A percentile compares a stretch with the other conserved stretches of the same genome.
Conservation (phyloP, 805 yeast species). For the Lachancea lanzarotensis region DNA sequence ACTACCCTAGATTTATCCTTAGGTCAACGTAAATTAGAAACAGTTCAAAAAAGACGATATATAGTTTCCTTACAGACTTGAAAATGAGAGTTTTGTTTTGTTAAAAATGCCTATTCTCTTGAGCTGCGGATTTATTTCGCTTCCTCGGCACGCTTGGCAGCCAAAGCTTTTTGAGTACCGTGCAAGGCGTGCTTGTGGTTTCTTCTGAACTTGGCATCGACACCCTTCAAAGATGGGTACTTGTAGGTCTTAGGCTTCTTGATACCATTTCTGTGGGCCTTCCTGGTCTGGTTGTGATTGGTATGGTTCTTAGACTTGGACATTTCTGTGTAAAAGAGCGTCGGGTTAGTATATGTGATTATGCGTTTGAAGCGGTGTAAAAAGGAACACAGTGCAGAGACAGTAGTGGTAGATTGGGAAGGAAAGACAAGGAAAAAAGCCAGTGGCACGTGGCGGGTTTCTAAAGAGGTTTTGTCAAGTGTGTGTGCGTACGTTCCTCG, state of each 20-base stretch:
- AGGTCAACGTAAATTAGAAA: constrained; percentile 1
- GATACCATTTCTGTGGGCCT: constrained; percentile 99
- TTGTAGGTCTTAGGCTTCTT: constrained; percentile 98
- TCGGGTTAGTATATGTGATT: constrained; percentile 5
- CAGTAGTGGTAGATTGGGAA: neutral
- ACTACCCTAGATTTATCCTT: neutral
- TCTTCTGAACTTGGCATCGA: constrained; percentile 98
- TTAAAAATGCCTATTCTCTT: neutral
- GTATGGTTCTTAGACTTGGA: constrained; percentile 99
- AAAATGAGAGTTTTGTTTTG: neutral
- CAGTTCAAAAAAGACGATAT: neutral
- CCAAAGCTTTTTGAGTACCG: constrained; percentile 93
- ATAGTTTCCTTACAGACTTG: neutral
- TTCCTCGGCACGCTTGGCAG: constrained; percentile 64
- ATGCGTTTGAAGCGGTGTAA: no score
- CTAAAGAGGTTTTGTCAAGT: no score
- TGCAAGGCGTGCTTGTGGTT: constrained; percentile 99
- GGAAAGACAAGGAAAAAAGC: no score
- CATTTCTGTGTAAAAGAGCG: constrained; percentile 48
- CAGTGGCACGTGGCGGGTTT: no score
- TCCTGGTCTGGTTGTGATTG: constrained; percentile 98
- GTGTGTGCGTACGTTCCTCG: no score
- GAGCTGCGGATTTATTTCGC: constrained; percentile 19
- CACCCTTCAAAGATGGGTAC: constrained; percentile 98
- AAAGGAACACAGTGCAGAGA: neutral